A percentile compares a stretch with the other conserved stretches of the same genome.
Evolutionary conservation across 768 basidiomycete species (phyloP).

Genomic region (Psilocybe azurescens): DNA sequence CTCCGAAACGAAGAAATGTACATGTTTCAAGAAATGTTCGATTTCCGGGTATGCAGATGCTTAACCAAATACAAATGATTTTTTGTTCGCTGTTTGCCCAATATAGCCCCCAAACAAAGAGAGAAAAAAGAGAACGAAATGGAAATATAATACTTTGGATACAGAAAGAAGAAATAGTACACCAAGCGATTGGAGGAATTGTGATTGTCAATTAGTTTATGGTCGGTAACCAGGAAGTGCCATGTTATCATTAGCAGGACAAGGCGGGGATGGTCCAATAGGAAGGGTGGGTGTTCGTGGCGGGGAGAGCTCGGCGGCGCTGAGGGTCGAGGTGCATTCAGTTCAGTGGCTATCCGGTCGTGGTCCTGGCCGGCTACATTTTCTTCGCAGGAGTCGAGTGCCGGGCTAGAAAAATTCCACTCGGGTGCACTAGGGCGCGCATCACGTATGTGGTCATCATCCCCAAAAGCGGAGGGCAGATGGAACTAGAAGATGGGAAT

Average conservation of each 20-base stretch:
- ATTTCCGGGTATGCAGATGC: slow-evolving; percentile 5
- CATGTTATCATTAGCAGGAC: slow-evolving; percentile 18
- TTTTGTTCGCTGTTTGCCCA: background rate
- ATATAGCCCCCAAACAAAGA: background rate
- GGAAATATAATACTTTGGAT: background rate
- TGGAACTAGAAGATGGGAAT: slow-evolving; percentile 38
- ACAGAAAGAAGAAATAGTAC: background rate
- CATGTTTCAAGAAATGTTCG: slow-evolving; percentile 11
- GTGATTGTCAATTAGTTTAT: slow-evolving; percentile 16
- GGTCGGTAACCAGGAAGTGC: slow-evolving; percentile 32
- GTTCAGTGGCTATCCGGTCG: slow-evolving; percentile 17
- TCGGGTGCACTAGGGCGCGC: slow-evolving; percentile 27
- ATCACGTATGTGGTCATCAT: slow-evolving; percentile 25
- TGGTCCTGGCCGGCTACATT: slow-evolving; percentile 17
- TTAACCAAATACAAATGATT: slow-evolving; percentile 13
- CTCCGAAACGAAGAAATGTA: background rate
- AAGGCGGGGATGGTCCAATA: background rate
- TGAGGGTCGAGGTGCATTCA: background rate
- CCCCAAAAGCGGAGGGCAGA: slow-evolving; percentile 50
- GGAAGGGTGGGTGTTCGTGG: slow-evolving; percentile 2
- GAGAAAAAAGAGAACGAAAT: background rate
- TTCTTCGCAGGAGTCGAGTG: slow-evolving; percentile 16
- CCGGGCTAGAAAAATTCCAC: slow-evolving; percentile 16
- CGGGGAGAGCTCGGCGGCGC: background rate
- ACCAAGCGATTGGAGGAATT: slow-evolving; percentile 1